A percentile compares a stretch with the other conserved stretches of the same genome.
Evolutionary conservation across 75 land plant genomes (phyloP).

Genomic region (Pinus tabuliformis): DNA sequence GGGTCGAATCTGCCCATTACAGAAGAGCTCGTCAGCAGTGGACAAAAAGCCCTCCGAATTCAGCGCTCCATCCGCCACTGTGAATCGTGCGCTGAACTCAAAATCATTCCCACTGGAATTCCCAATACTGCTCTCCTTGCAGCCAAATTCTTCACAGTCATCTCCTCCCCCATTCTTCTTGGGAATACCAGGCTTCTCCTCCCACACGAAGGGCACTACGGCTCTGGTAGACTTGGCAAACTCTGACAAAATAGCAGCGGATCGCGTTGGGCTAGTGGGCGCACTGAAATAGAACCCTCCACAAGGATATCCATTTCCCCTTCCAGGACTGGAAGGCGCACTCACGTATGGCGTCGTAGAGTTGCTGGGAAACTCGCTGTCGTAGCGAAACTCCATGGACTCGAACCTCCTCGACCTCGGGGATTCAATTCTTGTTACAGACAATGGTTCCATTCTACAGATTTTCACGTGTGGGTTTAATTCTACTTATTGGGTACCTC

Average conservation of each 20-base stretch:
- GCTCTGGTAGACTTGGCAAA: conserved; percentile 16
- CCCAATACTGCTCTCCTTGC: conserved; percentile 2
- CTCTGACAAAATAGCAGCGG: conserved; percentile 16
- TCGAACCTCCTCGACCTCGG: conserved; percentile 4
- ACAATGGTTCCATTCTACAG: neutral
- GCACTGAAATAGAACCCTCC: conserved; percentile 50
- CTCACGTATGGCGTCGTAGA: conserved; percentile 60
- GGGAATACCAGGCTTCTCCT: conserved; percentile 60
- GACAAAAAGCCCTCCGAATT: conserved; percentile 7
- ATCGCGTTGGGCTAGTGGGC: conserved; percentile 49
- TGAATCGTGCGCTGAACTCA: conserved; percentile 49
- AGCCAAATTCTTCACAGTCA: neutral
- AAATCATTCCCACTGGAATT: conserved; percentile 35
- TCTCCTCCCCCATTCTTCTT: conserved; percentile 11
- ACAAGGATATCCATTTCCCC: conserved; percentile 2
- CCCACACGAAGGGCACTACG: conserved; percentile 70
- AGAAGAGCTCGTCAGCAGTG: conserved; percentile 61
- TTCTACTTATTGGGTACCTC: too few species aligned
- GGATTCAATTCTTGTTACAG: neutral
- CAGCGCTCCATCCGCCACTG: conserved; percentile 9
- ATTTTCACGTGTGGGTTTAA: too few species aligned
- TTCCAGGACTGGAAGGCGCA: conserved; percentile 66
- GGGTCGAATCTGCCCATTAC: conserved; percentile 60
- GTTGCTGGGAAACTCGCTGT: conserved; percentile 24
- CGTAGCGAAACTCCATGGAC: conserved; percentile 8